Evolutionary conservation across 2,329 filamentous ascomycete species (phyloP), one percentile per base, ranked within the genome.

Genomic region (Septoria linicola): DNA sequence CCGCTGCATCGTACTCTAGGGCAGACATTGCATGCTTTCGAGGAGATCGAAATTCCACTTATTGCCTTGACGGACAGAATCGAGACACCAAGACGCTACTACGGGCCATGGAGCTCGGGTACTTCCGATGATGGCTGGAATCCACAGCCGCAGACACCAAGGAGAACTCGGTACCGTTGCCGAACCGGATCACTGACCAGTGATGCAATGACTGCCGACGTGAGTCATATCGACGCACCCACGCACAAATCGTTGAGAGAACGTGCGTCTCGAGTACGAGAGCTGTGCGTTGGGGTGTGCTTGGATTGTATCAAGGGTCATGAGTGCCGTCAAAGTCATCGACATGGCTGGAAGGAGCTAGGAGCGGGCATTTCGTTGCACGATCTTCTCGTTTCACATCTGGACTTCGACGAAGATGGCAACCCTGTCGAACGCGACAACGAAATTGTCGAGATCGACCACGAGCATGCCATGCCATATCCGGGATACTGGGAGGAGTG

Each of bases 231-330:
- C 25, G 35, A 45, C 31, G 27, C 36, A 7, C 14, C 21, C 5
- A 16, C 1, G 7, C 14, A 37, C 4, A 13, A 7, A 20, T 25
- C 27, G 13, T 16, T 34, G 5, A 35, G 8, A 11, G 17, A 8
- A 3, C 41, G 41, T 14, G 21, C 36, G 14, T 17, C 50, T 7
- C 37, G 32, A 13, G 32, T 54, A 8, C 31, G 39, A 10, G 14
- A 25, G 0, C 8, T 42, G 3, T 32, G 42, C 21, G 31, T 35
- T 4, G 54, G 54, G 1, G 37, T 54, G 3, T 57, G 50, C 17
- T 20, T 57, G 19, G 54, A 57, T 16, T 57, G 54, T 36, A 25
- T 54, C 11, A 31, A 40, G 11, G 10, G 34, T 10, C 16, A 25
- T 1, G 45, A 45, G 17, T 44, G 41, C 23, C 41, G 25, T 13